Base-by-base conservation (phyloP, 768 basidiomycete species). In the Mrakia blollopis region DNA sequence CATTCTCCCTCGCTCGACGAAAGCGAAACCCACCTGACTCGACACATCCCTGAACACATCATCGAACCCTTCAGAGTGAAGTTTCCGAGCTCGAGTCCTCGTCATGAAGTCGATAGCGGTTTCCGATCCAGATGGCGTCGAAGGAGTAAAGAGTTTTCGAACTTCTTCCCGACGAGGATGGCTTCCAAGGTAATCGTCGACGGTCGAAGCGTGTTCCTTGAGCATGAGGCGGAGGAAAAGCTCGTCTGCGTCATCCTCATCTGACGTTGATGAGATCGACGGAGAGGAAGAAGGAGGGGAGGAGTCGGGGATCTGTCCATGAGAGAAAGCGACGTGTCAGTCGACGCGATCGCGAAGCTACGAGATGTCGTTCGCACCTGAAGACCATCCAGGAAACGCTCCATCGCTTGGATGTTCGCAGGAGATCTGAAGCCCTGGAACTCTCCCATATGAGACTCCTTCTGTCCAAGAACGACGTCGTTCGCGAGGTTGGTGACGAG, bases 401-500 rank as follows among this genome's bases (percentile, higher is more conserved):
- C 68, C 68, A 69, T 76, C 39, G n/a, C 6, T 1, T 10, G 30
- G 41, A 76, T 35, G 57, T 76, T 76, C 28, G 25, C 39, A n/a
- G 25, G 35, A 8, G 75, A 61, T 7, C 68, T 18, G 41, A 76
- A 76, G 14, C 35, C 23, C 16, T 68, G 44, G 41, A 39, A 76
- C 50, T 76, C 75, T 39, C 47, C 54, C 41, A 67, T 39, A 18
- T 37, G 52, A 7, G 52, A 35, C n/a, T 69, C 75, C 67, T 75
- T 75, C 69, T 54, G 71, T 37, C 68, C 67, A 41, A 61, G 69
- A n/a, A 54, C 68, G 28, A 69, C 75, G 37, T 76, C 75, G 60
- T 71, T 76, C 52, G 68, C 68, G 28, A 76, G 75, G 57, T 76
- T 60, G n/a, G 68, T 69, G 50, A 76, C 35, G n/a, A 76, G 60